phyloP scores from a whole-genome alignment of 2,329 filamentous ascomycete genomes.

The Xylariaceae sp. region DNA sequence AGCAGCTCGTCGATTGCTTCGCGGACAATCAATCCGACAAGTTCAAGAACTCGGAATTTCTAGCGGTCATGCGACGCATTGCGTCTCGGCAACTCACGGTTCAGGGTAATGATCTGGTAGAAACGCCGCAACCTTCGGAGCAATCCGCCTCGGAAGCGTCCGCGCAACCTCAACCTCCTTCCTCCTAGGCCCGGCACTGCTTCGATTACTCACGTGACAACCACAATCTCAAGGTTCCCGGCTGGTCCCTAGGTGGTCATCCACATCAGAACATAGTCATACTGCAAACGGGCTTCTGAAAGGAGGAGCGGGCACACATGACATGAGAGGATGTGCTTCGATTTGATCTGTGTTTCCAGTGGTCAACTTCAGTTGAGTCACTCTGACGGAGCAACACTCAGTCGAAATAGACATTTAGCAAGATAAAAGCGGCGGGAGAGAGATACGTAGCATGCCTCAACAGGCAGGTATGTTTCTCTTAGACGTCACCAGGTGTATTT shows the following conservation, averaged over 20 bases:
- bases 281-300: no score
- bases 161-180: neutral
- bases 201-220: constrained; percentile 1
- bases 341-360: no score
- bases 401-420: no score
- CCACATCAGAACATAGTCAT: neutral
- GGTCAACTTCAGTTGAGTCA: no score
- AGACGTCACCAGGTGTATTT: no score
- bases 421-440: no score
- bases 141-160: no score
- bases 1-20: constrained; percentile 63
- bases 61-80: constrained; percentile 70
- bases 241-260: neutral
- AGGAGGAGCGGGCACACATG: no score
- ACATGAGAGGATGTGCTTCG: no score
- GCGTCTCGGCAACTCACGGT: constrained; percentile 67
- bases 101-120: constrained; percentile 62
- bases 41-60: constrained; percentile 72
- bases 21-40: constrained; percentile 64
- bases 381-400: no score
- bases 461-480: no score
- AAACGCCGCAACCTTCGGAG: constrained; percentile 6
- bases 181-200: neutral
- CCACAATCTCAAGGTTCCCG: neutral
- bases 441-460: no score